A percentile compares a stretch with the other conserved stretches of the same genome.
phyloP scores from a whole-genome alignment of 176 grass and related monocot genomes.

The Rhynchospora tenuis region DNA sequence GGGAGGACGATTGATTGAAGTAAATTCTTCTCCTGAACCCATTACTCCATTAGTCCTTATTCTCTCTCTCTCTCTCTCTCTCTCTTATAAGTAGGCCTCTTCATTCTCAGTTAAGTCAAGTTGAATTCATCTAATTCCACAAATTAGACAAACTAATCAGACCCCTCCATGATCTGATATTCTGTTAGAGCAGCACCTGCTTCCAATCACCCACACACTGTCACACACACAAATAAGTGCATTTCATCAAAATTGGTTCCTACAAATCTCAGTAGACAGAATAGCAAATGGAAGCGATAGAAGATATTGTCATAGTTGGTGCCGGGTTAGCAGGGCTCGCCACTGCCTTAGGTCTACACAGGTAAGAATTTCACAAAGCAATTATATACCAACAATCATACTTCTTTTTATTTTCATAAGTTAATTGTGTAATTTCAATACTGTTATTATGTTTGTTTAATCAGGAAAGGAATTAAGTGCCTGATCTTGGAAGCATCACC shows the following conservation, averaged over 20 bases:
- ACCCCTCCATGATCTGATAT: background rate
- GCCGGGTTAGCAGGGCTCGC: conserved; percentile 64
- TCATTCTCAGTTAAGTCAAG: no score
- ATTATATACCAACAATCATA: background rate
- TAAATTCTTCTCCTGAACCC: no score
- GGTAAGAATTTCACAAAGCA: conserved; percentile 25
- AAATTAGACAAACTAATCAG: background rate
- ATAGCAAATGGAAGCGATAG: conserved; percentile 19
- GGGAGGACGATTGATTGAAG: no score
- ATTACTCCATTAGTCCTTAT: no score
- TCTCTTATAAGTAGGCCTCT: no score
- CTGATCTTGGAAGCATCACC: conserved; percentile 72
- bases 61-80: no score
- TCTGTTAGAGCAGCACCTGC: background rate
- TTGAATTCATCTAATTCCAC: background rate
- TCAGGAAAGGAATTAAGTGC: conserved; percentile 65
- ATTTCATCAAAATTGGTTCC: background rate
- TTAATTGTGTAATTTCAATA: background rate
- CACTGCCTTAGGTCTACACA: conserved; percentile 52
- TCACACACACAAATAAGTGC: background rate
- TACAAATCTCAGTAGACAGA: background rate
- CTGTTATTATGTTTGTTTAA: background rate
- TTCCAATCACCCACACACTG: background rate
- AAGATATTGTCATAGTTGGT: conserved; percentile 55
- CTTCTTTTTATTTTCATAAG: no score